Base-by-base conservation (phyloP, 2,329 filamentous ascomycete genomes). In the Plectosphaerella sp. region DNA sequence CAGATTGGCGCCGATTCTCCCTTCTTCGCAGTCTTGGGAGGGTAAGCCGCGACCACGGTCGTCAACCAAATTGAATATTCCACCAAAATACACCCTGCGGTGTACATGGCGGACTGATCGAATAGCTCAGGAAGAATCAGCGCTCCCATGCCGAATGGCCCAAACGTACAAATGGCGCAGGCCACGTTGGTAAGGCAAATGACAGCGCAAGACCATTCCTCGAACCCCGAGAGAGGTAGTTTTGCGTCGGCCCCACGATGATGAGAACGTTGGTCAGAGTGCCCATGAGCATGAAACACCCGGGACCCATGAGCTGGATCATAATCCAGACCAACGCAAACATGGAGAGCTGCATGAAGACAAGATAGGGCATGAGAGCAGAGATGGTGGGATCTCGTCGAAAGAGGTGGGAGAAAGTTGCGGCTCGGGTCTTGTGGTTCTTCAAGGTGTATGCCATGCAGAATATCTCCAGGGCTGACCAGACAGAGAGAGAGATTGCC, bases 231-330 rank as follows among this genome's bases (percentile, higher is more conserved):
- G 48, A 28, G 18, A 57, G 15, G 39, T 55, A 57, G 4, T 49
- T 45, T 36, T 54, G 53, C 0, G 50, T 54, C n/a, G 53, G 53
- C 0, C 55, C 51, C 24, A 56, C 14, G 14, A 47, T 48, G 8
- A 52, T 54, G 1, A 57, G 54, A 0, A 57, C 52, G 5, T 57
- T 57, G 49, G 55, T 51, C 37, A 56, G 51, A 45, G 49, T 47
- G 18, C 52, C 53, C 54, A 51, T 56, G 43, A 52, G 52, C 48
- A 55, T 53, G 20, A 53, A 39, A 41, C 47, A 55, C 0, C 53
- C 53, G 9, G 50, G 47, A 1, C 53, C 53, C 51, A 55, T 55
- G 12, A 55, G 47, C 22, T 50, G 42, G 18, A 55, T 53, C 9
- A 24, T 48, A n/a, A 55, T 47, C 5, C 46, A 25, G 2, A 55